A percentile compares a stretch with the other conserved stretches of the same genome.
Conservation (phyloP, 805 yeast species). For the Candida gorgasii region DNA sequence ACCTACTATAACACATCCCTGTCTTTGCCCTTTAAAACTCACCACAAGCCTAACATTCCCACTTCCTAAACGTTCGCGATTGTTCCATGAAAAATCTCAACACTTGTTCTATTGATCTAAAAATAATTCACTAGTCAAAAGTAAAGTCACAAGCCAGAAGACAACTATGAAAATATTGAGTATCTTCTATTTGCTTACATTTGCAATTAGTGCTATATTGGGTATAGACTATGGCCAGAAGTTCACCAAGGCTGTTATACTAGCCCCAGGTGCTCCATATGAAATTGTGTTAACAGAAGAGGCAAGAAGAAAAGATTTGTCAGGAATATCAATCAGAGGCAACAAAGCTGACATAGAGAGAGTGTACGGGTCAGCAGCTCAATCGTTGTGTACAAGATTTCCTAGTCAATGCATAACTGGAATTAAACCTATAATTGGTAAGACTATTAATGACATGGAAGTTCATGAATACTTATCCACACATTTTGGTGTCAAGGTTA, state of each 20-base stretch:
- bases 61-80: background rate
- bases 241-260: slow-evolving; percentile 79
- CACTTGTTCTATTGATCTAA: too few species aligned
- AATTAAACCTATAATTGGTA: slow-evolving; percentile 73
- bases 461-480: slow-evolving; percentile 47
- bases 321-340: slow-evolving; percentile 69
- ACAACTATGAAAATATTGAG: slow-evolving; percentile 12
- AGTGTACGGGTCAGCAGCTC: slow-evolving; percentile 74
- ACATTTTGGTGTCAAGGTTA: slow-evolving; percentile 63
- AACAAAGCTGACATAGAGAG: slow-evolving; percentile 54
- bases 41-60: too few species aligned
- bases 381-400: slow-evolving; percentile 65
- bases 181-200: slow-evolving; percentile 17
- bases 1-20: too few species aligned
- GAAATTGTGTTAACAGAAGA: slow-evolving; percentile 89
- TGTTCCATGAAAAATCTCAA: background rate
- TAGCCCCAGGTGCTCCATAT: slow-evolving; percentile 87
- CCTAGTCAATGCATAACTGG: slow-evolving; percentile 70
- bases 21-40: too few species aligned
- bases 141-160: background rate
- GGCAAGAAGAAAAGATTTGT: slow-evolving; percentile 84
- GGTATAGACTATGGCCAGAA: slow-evolving; percentile 92
- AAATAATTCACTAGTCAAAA: too few species aligned
- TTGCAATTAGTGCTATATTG: slow-evolving; percentile 59
- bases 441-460: slow-evolving; percentile 46